Percentiles rank a stretch among this genome's conserved stretches.
phyloP scores from a whole-genome alignment of 345 rosid genomes.

The Nasturtium officinale region DNA sequence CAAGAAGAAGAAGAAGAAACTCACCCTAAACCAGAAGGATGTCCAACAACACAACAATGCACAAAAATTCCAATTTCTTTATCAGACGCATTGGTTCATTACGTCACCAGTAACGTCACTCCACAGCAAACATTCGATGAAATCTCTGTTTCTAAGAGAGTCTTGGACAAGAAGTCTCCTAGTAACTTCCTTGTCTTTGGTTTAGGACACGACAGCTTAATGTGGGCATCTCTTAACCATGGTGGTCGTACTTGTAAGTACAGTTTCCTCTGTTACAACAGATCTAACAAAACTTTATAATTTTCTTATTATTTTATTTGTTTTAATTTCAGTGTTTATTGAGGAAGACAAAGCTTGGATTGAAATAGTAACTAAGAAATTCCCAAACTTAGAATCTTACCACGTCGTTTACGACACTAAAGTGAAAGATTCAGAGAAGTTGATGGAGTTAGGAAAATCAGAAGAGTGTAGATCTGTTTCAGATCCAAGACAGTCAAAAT shows the following conservation, averaged over 20 bases:
- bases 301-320: background rate
- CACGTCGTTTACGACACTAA: slow-evolving; percentile 78
- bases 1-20: slow-evolving; percentile 30
- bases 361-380: slow-evolving; percentile 55
- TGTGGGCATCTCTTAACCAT: slow-evolving; percentile 89
- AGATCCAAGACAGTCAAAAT: slow-evolving; percentile 75
- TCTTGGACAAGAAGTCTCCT: slow-evolving; percentile 73
- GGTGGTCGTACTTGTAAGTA: slow-evolving; percentile 72
- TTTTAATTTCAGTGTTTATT: slow-evolving; percentile 48
- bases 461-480: slow-evolving; percentile 66
- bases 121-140: slow-evolving; percentile 88
- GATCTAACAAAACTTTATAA: background rate
- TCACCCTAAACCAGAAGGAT: slow-evolving; percentile 22
- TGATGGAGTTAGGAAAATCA: slow-evolving; percentile 66
- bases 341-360: slow-evolving; percentile 96
- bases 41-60: slow-evolving; percentile 50
- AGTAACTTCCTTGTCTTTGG: slow-evolving; percentile 95
- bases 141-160: slow-evolving; percentile 64
- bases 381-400: slow-evolving; percentile 70
- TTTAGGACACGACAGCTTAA: slow-evolving; percentile 86
- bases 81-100: slow-evolving; percentile 78
- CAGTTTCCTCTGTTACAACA: slow-evolving; percentile 23
- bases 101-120: slow-evolving; percentile 77
- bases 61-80: slow-evolving; percentile 61
- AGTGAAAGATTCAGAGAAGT: slow-evolving; percentile 65